Base-by-base conservation (phyloP, 169 alveolate species). In the Plasmodium billcollinsi region DNA sequence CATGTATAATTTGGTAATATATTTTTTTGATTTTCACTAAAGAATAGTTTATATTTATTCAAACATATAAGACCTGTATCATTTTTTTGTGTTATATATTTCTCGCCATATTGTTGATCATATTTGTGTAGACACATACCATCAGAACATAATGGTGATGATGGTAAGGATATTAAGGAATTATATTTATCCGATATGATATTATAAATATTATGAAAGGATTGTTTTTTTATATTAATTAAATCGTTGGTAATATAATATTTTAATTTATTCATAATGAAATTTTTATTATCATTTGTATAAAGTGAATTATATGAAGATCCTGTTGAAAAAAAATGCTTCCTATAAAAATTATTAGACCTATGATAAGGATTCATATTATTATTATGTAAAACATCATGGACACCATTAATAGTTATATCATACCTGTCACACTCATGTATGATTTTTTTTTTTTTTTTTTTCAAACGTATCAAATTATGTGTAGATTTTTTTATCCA, bases 81-180 rank as follows among this genome's bases (percentile, higher is more conserved):
- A 61, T 74, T 21, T n/a, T 3, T 3, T 15, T 74, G 12, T 21
- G 33, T 11, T 50, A 66, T 18, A 14, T 74, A n/a, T 24, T 47
- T 63, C 5, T 72, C 29, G 21, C 43, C 47, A 39, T 43, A 66
- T 39, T 29, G 7, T n/a, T 69, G 9, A 0, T 45, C 59, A 21
- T 69, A 69, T 33, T 39, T 56, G 6, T 69, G 29, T 45, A 83
- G 9, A 67, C 85, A 83, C 24, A 43, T 69, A 65, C 85, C 24
- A 39, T 83, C 83, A 8, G 69, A 43, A 50, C 91, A 83, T 7
- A 69, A 15, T 14, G 91, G 85, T 20, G 91, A 83, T 21, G 80
- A 3, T 39, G 76, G 71, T 26, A 83, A 5, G 12, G 83, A 72
- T 4, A 83, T 61, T 11, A 69, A 12, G 0, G 74, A 69, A n/a